These are phyloP conservation scores for Komagataella pastoris DNA, from an alignment of 805 yeast genomes.

Conservation along the genomic window DNA sequence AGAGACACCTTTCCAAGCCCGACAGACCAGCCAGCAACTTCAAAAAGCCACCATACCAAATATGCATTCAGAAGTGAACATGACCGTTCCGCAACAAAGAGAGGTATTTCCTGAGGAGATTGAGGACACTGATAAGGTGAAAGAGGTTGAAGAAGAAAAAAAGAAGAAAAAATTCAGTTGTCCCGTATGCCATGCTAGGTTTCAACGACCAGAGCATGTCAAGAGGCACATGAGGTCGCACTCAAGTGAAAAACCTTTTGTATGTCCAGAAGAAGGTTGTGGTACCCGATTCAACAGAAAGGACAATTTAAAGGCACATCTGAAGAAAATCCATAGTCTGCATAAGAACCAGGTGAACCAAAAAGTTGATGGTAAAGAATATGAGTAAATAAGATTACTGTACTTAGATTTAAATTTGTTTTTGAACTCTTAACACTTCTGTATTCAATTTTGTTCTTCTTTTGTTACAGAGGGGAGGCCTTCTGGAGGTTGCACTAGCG, in stretches of 20 bases:
- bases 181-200: conserved; percentile 46
- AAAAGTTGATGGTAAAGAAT: neutral
- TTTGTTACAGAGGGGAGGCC: neutral
- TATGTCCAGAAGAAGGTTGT: conserved; percentile 36
- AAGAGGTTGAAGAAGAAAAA: conserved; percentile 4
- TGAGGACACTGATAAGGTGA: neutral
- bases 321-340: conserved; percentile 43
- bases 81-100: neutral
- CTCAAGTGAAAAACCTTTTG: conserved; percentile 43
- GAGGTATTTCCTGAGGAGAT: neutral
- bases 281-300: conserved; percentile 44
- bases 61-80: conserved; percentile 7
- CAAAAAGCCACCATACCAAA: conserved; percentile 39
- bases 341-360: conserved; percentile 1
- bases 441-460: neutral
- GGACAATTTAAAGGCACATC: conserved; percentile 46
- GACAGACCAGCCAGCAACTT: conserved; percentile 31
- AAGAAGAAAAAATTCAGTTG: conserved; percentile 50
- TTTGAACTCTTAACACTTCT: neutral
- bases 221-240: conserved; percentile 49
- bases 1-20: neutral
- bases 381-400: neutral
- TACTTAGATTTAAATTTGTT: neutral
- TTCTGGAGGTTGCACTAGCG: neutral
- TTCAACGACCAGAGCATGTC: conserved; percentile 65